Conservation (phyloP, 345 rosid genomes). For the Salix dunnii region DNA sequence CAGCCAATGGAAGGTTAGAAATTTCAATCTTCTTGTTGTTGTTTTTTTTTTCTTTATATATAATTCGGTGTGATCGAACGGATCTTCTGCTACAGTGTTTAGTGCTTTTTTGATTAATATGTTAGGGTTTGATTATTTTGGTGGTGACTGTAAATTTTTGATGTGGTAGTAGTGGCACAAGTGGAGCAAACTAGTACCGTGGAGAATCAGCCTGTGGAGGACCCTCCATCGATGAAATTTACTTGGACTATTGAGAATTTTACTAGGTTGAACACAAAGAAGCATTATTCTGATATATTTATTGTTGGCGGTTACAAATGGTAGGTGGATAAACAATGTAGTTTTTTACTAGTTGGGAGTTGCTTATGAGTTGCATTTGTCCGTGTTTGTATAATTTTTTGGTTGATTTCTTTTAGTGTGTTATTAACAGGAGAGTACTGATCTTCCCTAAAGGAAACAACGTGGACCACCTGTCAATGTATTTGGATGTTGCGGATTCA, state of each 20-base stretch:
- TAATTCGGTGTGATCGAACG: slow-evolving; percentile 8
- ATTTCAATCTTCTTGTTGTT: slow-evolving; percentile 8
- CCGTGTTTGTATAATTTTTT: neutral
- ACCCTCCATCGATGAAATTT: slow-evolving; percentile 76
- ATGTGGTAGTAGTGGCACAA: slow-evolving; percentile 39
- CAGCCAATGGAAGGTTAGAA: slow-evolving; percentile 76
- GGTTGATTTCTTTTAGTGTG: slow-evolving; percentile 11
- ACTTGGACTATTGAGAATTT: slow-evolving; percentile 79
- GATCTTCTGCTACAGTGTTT: slow-evolving; percentile 2
- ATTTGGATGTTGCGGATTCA: slow-evolving; percentile 93
- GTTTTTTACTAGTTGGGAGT: neutral
- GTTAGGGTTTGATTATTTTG: slow-evolving; percentile 1
- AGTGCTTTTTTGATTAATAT: neutral
- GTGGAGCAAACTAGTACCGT: slow-evolving; percentile 52
- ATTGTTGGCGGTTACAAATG: slow-evolving; percentile 87
- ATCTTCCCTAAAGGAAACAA: slow-evolving; percentile 88
- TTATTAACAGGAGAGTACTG: slow-evolving; percentile 71
- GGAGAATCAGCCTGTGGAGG: slow-evolving; percentile 76
- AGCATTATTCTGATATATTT: slow-evolving; percentile 73
- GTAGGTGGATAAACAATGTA: slow-evolving; percentile 29
- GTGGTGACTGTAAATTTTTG: neutral
- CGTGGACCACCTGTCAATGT: slow-evolving; percentile 90
- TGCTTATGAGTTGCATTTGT: neutral
- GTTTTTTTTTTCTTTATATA: neutral
- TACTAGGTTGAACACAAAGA: slow-evolving; percentile 65